Conservation (phyloP, 805 yeast genomes). For the Saccharomycopsis malanga region DNA sequence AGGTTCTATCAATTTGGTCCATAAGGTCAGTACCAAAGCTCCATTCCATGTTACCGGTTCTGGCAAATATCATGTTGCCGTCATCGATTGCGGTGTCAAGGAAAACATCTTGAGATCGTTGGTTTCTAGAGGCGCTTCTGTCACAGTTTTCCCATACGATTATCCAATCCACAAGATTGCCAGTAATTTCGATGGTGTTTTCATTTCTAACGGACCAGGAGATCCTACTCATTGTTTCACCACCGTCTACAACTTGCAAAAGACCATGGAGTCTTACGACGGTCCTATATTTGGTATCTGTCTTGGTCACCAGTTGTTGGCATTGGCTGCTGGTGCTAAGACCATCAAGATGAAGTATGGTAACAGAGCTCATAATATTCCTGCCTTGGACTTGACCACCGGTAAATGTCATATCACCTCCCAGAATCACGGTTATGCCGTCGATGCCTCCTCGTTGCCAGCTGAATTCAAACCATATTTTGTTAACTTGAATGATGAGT, state of each 20-base stretch:
- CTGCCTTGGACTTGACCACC: slow-evolving; percentile 81
- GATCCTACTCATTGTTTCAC: slow-evolving; percentile 87
- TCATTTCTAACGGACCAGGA: slow-evolving; percentile 95
- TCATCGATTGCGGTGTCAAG: slow-evolving; percentile 96
- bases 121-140: slow-evolving; percentile 90
- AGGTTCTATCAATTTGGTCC: slow-evolving; percentile 80
- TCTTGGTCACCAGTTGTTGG: slow-evolving; percentile 93
- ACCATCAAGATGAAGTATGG: slow-evolving; percentile 94
- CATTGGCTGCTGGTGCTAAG: slow-evolving; percentile 90
- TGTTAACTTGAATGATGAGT: slow-evolving; percentile 87
- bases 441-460: slow-evolving; percentile 71
- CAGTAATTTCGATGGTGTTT: slow-evolving; percentile 87
- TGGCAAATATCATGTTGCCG: slow-evolving; percentile 74
- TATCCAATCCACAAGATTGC: slow-evolving; percentile 90
- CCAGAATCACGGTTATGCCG: slow-evolving; percentile 98
- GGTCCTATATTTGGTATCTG: slow-evolving; percentile 97
- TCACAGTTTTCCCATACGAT: slow-evolving; percentile 94
- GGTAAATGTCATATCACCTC: slow-evolving; percentile 97
- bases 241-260: slow-evolving; percentile 68
- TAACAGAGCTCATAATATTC: slow-evolving; percentile 98
- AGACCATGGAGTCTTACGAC: slow-evolving; percentile 58
- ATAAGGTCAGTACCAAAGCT: slow-evolving; percentile 88
- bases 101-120: slow-evolving; percentile 93
- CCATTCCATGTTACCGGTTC: slow-evolving; percentile 81
- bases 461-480: slow-evolving; percentile 80